Percentiles rank a stretch among this genome's conserved stretches.
Conservation (phyloP, 345 rosid genomes). For the Syzygium oleosum region DNA sequence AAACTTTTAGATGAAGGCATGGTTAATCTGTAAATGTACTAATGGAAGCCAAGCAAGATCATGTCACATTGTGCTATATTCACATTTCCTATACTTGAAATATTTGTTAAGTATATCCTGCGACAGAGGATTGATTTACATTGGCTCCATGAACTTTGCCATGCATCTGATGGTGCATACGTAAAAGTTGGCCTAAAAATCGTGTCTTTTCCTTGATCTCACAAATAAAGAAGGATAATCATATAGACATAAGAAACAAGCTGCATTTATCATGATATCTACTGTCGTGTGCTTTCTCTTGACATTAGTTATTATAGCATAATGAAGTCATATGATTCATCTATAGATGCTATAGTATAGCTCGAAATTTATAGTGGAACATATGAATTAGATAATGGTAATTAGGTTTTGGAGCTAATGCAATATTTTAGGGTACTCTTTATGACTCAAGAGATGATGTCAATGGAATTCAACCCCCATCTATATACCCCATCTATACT, state of each 20-base stretch:
- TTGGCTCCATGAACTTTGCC: background rate
- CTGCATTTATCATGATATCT: background rate
- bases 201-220: background rate
- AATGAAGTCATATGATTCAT: background rate
- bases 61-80: background rate
- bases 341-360: background rate
- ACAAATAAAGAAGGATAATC: background rate
- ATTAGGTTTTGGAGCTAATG: background rate
- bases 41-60: background rate
- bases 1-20: background rate
- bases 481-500: background rate
- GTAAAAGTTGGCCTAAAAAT: background rate
- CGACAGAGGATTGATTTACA: background rate
- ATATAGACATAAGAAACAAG: background rate
- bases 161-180: background rate
- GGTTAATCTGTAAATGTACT: background rate
- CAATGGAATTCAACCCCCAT: background rate
- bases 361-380: background rate
- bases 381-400: background rate
- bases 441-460: background rate
- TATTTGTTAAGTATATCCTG: background rate
- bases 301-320: background rate
- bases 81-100: background rate
- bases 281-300: background rate
- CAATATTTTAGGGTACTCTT: background rate